Evolutionary conservation across 2,329 filamentous ascomycete genomes (phyloP), one percentile per base, ranked within the genome.

Genomic region (Corinectria fuckeliana): DNA sequence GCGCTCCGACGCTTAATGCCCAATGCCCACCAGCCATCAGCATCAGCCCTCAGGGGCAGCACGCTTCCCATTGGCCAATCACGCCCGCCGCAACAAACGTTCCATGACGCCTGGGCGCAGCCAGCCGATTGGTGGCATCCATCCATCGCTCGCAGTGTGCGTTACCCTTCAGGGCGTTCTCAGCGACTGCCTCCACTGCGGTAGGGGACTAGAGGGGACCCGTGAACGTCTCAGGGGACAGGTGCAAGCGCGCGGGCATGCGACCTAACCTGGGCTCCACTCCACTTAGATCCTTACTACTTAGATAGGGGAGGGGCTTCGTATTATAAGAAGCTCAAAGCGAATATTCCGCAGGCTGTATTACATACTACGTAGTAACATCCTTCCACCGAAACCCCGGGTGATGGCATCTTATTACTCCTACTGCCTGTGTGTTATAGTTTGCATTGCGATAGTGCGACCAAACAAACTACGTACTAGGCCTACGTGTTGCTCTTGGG

Each of bases 81-180:
- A 49, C 9, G 45, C 50, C n/a, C 36, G 45, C 25, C 32, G 48
- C 48, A 53, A 55, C 63, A 68, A 69, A 66, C 65, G 55, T 63
- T 68, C 59, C 56, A 49, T 69, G 62, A 57, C 67, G 60, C 60
- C 62, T 39, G 48, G 50, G 39, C 39, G 61, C 55, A 51, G 57
- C 53, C 52, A 53, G 47, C 57, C 60, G 58, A 69, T 69, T 69
- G 67, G 67, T 69, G 67, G 67, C 60, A 65, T 61, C 45, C 60
- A 65, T 61, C 45, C 25, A 9, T 21, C 30, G n/a, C 18, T 7
- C 10, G 59, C 38, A 56, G 49, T 51, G 14, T 28, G 25, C 34
- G 45, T 50, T 55, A 20, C 48, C 18, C 51, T 60, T 50, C 55
- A 65, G 63, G 55, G 30, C 57, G 32, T 26, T 11, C 42, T 52